Base-by-base conservation (phyloP, 2,329 filamentous ascomycete species). In the Trichoderma brevicompactum region DNA sequence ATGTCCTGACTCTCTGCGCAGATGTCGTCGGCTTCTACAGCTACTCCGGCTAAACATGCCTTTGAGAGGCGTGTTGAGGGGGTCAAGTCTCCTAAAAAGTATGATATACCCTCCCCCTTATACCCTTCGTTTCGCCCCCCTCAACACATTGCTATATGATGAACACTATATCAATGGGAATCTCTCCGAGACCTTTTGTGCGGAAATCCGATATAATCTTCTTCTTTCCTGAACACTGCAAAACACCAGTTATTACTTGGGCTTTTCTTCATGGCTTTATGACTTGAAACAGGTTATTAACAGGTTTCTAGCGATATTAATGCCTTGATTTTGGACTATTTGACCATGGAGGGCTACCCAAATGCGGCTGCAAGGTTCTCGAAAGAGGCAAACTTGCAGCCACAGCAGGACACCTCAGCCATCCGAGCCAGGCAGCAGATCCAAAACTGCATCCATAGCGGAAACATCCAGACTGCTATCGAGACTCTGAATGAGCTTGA, bases 141-240 rank as follows among this genome's bases (percentile, higher is more conserved):
- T 8, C 8, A 9, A 5, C 60, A 54, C 13, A 32, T 12, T 55
- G 69, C 70, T 69, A 81, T 72, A 82, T 87, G 83, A 96, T 96
- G 94, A 96, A 92, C 83, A 85, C 81, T 81, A 85, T 89, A 89
- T 92, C 89, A 96, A 97, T 99, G 95, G 95, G 95, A 99, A 99
- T 99, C 95, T 99, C 96, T 99, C 95, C 91, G 92, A 98, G 92
- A 85, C 54, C 87, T 82, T 81, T 78, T 80, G 85, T 99, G 95
- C 92, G 90, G 95, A 99, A 88, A 92, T 88, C 79, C 81, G 84
- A 89, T 92, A 78, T 77, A 68, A 72, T 54, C 52, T 76, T 77
- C 73, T 89, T 91, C 87, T 87, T 81, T 85, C 85, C 88, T 76
- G 61, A 63, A 28, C 44, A 32, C n/a, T 28, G 15, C 28, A 15